Evolutionary conservation across 2,329 filamentous ascomycete genomes (phyloP).

Genomic region (Huntiella omanensis): DNA sequence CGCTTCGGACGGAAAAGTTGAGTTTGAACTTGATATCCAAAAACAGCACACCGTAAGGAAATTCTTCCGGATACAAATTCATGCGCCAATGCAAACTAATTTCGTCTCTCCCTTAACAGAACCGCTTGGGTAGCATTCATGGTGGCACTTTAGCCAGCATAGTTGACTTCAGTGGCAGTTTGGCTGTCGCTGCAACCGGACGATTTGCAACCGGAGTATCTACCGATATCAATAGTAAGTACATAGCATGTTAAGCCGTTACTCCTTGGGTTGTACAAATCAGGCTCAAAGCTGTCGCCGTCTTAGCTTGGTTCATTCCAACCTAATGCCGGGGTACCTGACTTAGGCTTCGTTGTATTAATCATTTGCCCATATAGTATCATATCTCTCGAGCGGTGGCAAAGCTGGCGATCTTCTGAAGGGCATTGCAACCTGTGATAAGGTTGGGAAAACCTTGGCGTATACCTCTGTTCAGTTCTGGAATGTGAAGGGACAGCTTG

Average conservation of each 20-base stretch:
- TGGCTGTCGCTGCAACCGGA: conserved; percentile 46
- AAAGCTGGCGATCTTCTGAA: conserved; percentile 35
- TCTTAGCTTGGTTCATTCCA: neutral
- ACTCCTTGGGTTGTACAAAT: no score
- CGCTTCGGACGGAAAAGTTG: conserved; percentile 46
- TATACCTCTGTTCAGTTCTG: conserved; percentile 41
- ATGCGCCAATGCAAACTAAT: neutral
- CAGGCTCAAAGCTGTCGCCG: neutral
- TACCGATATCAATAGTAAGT: conserved; percentile 41
- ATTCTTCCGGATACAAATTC: neutral
- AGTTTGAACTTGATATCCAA: conserved; percentile 58
- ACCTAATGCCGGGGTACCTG: neutral
- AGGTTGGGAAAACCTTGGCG: conserved; percentile 46
- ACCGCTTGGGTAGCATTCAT: conserved; percentile 57
- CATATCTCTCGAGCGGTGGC: conserved; percentile 41
- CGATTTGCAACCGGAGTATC: conserved; percentile 45
- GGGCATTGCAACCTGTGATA: conserved; percentile 40
- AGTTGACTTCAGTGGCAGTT: conserved; percentile 45
- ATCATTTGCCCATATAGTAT: conserved; percentile 25
- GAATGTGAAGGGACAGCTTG: conserved; percentile 38
- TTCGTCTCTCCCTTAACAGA: conserved; percentile 26
- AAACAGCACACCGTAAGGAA: conserved; percentile 51
- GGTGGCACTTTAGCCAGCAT: conserved; percentile 65
- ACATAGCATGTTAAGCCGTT: no score
- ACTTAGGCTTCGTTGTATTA: neutral